A percentile compares a stretch with the other conserved stretches of the same genome.
phyloP scores from a whole-genome alignment of 768 basidiomycete genomes.

The Psilocybe sp. region DNA sequence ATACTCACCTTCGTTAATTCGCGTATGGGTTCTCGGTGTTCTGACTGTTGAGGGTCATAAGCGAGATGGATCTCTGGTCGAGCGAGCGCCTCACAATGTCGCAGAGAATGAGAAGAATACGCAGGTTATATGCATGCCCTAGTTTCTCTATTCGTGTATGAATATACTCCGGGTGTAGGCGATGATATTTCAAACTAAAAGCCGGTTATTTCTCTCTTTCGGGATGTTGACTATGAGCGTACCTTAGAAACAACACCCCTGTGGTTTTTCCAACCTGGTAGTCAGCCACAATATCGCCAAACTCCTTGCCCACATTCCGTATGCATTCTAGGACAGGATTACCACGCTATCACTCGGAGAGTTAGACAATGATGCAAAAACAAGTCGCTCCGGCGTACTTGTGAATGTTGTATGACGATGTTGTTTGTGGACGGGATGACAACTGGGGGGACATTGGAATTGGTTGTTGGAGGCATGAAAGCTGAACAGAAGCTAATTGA shows the following conservation, averaged over 20 bases:
- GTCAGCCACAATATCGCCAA: slow-evolving; percentile 89
- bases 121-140: slow-evolving; percentile 74
- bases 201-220: neutral
- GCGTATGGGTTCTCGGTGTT: slow-evolving; percentile 88
- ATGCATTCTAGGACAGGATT: slow-evolving; percentile 90
- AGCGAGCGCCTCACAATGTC: slow-evolving; percentile 69
- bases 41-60: slow-evolving; percentile 48
- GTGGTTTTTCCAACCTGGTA: slow-evolving; percentile 96
- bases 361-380: neutral
- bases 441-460: slow-evolving; percentile 44
- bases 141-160: slow-evolving; percentile 88
- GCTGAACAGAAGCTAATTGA: slow-evolving; percentile 5
- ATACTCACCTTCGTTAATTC: slow-evolving; percentile 80
- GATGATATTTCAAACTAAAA: slow-evolving; percentile 84
- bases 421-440: slow-evolving; percentile 64
- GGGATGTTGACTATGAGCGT: slow-evolving; percentile 3
- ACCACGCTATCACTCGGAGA: slow-evolving; percentile 49
- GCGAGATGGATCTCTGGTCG: neutral
- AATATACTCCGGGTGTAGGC: slow-evolving; percentile 96
- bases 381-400: slow-evolving; percentile 31
- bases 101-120: slow-evolving; percentile 85
- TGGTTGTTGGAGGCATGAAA: slow-evolving; percentile 20
- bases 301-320: slow-evolving; percentile 89
- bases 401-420: slow-evolving; percentile 60
- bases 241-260: slow-evolving; percentile 91